Evolutionary conservation across 306 rosid genomes (phyloP).

Genomic region (Glycine tomentella): DNA sequence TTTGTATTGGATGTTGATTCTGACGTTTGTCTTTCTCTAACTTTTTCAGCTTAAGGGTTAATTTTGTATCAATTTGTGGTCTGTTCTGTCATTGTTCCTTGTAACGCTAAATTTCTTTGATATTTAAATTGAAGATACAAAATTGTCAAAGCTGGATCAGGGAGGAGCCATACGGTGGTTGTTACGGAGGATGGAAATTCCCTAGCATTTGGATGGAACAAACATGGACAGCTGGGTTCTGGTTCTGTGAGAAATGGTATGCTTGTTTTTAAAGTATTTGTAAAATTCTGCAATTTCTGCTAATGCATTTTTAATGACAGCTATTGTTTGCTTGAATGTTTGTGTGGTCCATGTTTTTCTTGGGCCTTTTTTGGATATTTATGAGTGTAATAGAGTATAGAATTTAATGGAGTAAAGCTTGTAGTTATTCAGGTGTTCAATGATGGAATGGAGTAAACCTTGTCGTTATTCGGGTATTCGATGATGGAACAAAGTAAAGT

Average conservation of each 20-base stretch:
- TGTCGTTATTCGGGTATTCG: not conserved
- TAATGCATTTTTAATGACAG: constrained; percentile 24
- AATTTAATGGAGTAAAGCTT: not conserved
- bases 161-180: constrained; percentile 84
- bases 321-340: constrained; percentile 31
- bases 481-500: not conserved
- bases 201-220: constrained; percentile 96
- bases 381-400: not conserved
- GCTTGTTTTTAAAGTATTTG: constrained; percentile 25
- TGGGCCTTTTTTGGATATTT: constrained; percentile 8
- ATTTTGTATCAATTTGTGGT: constrained; percentile 4
- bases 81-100: constrained; percentile 8
- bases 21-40: not conserved
- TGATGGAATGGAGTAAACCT: not conserved
- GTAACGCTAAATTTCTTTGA: constrained; percentile 37
- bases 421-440: not conserved
- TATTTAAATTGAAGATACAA: constrained; percentile 65
- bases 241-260: constrained; percentile 84
- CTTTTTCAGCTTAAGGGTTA: not conserved
- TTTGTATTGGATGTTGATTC: not conserved
- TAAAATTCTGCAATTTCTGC: not conserved
- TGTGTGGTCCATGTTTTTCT: constrained; percentile 13
- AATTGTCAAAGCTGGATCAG: constrained; percentile 82
- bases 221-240: constrained; percentile 95
- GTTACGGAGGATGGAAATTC: constrained; percentile 85